Percentiles rank a stretch among this genome's conserved stretches.
phyloP scores from a whole-genome alignment of 176 grass and related monocot species.

The Saccharum spontaneum region DNA sequence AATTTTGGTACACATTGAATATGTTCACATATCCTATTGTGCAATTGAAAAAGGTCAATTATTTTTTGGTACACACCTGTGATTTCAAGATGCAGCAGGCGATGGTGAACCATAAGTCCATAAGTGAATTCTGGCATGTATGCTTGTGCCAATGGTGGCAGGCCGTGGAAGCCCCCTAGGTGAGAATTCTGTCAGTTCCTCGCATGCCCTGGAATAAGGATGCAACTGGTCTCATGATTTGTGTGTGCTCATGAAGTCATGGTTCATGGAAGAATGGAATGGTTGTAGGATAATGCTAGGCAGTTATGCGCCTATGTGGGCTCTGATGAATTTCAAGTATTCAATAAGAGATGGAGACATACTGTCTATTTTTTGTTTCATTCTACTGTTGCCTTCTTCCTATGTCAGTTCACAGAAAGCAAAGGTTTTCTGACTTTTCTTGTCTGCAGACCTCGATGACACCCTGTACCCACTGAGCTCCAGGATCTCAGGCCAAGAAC shows the following conservation, averaged over 20 bases:
- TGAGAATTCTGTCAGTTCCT: conserved; percentile 33
- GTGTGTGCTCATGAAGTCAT: neutral
- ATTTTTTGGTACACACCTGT: conserved; percentile 15
- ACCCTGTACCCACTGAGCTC: conserved; percentile 85
- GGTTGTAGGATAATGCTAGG: neutral
- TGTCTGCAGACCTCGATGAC: conserved; percentile 77
- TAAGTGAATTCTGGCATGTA: conserved; percentile 44
- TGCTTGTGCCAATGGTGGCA: conserved; percentile 21
- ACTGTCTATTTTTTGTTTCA: too few species aligned
- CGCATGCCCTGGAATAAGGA: neutral
- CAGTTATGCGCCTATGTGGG: too few species aligned
- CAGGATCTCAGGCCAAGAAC: conserved; percentile 72
- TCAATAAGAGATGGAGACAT: too few species aligned
- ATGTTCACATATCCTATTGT: too few species aligned
- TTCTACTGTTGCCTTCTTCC: neutral
- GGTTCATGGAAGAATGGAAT: neutral
- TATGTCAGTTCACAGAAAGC: neutral
- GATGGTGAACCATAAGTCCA: conserved; percentile 48
- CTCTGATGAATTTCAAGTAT: too few species aligned
- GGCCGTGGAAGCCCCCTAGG: conserved; percentile 38
- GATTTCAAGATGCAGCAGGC: conserved; percentile 45
- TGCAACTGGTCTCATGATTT: conserved; percentile 19
- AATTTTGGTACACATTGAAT: too few species aligned
- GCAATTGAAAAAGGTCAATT: too few species aligned
- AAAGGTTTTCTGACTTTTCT: conserved; percentile 28